Conservation (phyloP, 2,329 filamentous ascomycete genomes). For the Curvularia sp. region DNA sequence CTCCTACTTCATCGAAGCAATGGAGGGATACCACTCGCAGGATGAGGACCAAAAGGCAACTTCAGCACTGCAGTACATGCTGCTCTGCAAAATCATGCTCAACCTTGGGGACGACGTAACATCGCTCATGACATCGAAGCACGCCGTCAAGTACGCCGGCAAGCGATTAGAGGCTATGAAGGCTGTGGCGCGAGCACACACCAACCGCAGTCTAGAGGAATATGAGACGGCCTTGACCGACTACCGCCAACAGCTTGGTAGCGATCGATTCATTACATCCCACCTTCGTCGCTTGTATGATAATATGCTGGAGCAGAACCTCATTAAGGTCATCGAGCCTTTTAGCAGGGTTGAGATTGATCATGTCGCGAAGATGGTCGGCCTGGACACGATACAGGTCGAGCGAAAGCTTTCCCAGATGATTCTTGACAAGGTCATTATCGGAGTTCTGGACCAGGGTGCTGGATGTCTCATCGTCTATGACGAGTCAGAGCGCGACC, state of each 20-base stretch:
- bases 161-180: conserved; percentile 99
- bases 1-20: conserved; percentile 98
- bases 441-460: conserved; percentile 95
- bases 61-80: conserved; percentile 98
- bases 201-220: conserved; percentile 93
- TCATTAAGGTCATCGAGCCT: conserved; percentile 99
- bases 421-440: conserved; percentile 99
- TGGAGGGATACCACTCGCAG: conserved; percentile 94
- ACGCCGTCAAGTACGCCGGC: conserved; percentile 94
- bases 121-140: conserved; percentile 92
- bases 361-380: conserved; percentile 97
- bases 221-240: conserved; percentile 91
- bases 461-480: conserved; percentile 97
- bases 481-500: conserved; percentile 91
- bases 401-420: conserved; percentile 99
- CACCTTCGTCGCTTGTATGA: conserved; percentile 96
- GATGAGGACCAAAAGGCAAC: conserved; percentile 90
- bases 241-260: conserved; percentile 92
- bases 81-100: conserved; percentile 99
- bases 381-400: conserved; percentile 92
- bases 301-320: conserved; percentile 98
- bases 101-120: conserved; percentile 97
- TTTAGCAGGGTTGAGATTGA: conserved; percentile 97
- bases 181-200: conserved; percentile 92
- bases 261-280: conserved; percentile 95